phyloP scores from a whole-genome alignment of 805 yeast genomes.

The Candida oleophila region DNA sequence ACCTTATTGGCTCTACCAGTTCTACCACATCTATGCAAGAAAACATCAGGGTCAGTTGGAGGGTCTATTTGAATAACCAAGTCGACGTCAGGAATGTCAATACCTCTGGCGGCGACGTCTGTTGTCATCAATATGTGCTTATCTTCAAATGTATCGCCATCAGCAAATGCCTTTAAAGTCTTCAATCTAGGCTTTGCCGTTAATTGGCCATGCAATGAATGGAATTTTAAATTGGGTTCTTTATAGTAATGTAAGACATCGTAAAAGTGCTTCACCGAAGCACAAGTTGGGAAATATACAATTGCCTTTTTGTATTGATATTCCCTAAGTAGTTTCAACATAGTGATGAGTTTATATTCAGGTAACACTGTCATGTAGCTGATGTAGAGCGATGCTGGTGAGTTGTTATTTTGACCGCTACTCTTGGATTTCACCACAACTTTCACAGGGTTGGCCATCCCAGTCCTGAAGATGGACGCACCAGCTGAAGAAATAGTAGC shows the following conservation, averaged over 20 bases:
- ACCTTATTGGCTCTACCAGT: constrained; percentile 88
- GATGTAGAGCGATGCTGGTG: constrained; percentile 66
- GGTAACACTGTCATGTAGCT: constrained; percentile 61
- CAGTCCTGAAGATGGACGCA: constrained; percentile 74
- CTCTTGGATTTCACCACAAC: constrained; percentile 65
- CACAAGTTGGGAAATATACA: constrained; percentile 91
- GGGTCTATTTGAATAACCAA: constrained; percentile 92
- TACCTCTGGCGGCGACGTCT: constrained; percentile 98
- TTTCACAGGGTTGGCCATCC: constrained; percentile 90
- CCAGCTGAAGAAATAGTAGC: constrained; percentile 91
- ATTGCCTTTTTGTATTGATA: constrained; percentile 74
- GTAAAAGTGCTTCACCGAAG: constrained; percentile 76
- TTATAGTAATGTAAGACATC: constrained; percentile 41
- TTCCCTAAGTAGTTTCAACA: constrained; percentile 52
- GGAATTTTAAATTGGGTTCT: constrained; percentile 40
- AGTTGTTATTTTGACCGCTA: constrained; percentile 25
- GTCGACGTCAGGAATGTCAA: constrained; percentile 94
- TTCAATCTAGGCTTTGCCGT: constrained; percentile 76
- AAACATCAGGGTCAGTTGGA: constrained; percentile 89
- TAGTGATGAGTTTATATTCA: constrained; percentile 55
- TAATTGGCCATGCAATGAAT: constrained; percentile 88
- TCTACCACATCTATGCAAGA: constrained; percentile 91
- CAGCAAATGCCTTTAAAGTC: constrained; percentile 63
- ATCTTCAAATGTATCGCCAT: constrained; percentile 37
- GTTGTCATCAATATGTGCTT: constrained; percentile 71